Evolutionary conservation across 305 asterid genomes (phyloP).

Genomic region (Caryopteris hybrid): DNA sequence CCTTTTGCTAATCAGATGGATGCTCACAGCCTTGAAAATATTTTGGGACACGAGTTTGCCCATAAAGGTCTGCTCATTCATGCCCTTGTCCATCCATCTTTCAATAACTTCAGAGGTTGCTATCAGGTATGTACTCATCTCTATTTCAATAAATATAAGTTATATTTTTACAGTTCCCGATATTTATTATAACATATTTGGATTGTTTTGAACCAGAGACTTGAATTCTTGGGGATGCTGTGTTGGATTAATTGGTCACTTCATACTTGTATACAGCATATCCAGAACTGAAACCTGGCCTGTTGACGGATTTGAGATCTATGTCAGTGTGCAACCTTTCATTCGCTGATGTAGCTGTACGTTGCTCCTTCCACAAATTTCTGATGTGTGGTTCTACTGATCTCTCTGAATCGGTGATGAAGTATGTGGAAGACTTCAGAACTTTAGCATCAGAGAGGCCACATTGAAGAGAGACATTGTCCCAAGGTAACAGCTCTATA

Average conservation of each 20-base stretch:
- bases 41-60: conserved; percentile 48
- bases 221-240: conserved; percentile 99
- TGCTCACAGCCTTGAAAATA: conserved; percentile 45
- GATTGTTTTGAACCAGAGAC: conserved; percentile 59
- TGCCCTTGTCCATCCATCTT: conserved; percentile 96
- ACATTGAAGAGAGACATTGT: conserved; percentile 52
- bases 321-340: conserved; percentile 62
- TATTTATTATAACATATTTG: conserved; percentile 17
- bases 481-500: conserved; percentile 71
- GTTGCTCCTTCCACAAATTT: conserved; percentile 56
- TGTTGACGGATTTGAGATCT: conserved; percentile 92
- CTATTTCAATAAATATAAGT: conserved; percentile 4
- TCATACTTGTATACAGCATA: conserved; percentile 78
- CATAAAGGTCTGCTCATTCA: conserved; percentile 89
- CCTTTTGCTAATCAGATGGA: conserved; percentile 54
- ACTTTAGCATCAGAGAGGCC: conserved; percentile 30
- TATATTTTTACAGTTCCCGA: background rate
- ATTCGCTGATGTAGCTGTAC: conserved; percentile 81
- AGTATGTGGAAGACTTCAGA: conserved; percentile 43
- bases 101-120: conserved; percentile 78
- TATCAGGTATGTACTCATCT: conserved; percentile 62
- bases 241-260: conserved; percentile 92
- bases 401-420: conserved; percentile 58
- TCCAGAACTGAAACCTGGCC: conserved; percentile 91
- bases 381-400: conserved; percentile 57